Base-by-base conservation (phyloP, 2,329 filamentous ascomycete species). In the Talaromyces atroroseus region DNA sequence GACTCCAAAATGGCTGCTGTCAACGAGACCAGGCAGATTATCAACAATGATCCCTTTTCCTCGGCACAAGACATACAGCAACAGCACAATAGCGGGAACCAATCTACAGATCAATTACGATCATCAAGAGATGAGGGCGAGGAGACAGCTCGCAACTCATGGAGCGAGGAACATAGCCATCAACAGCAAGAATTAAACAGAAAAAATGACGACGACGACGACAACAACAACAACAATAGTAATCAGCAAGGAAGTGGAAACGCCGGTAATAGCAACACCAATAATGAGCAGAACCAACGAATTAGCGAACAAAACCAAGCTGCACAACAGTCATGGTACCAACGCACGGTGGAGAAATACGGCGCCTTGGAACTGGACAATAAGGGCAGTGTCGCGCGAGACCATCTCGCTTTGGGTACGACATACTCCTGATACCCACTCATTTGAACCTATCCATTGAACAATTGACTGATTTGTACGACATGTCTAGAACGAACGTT, bases 361-460 rank as follows among this genome's bases (percentile, higher is more conserved):
- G 83, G 83, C 18, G 81, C 78, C 58, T 72, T 86, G 32, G 83
- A 86, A 65, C 68, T 86, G 51, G 84, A 86, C 61, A 87, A 87
- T 61, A 86, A 86, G 66, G 84, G 83, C 16, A 84, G 81, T 63
- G 82, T 86, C 21, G 84, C 84, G 34, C 72, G 84, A 61, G 84
- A 87, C 67, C 84, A 87, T 73, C 73, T 87, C 45, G 84, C 84
- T 20, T 65, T 86, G 45, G 82, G 82, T 85, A 73, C 48, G 74
- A 68, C 20, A 21, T 21, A n/a, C n/a, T n/a, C 29, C 14, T n/a
- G 24, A 23, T 10, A 32, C n/a, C 21, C 38, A 26, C 10, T 16
- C n/a, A 10, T 40, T 52, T 24, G 3, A 26, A 26, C 24, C 24
- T 29, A 29, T 10, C 26, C 11, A 29, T 29, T 26, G 26, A 11